phyloP scores from a whole-genome alignment of 164 flowering plant genomes.

The Vitis cinerea region DNA sequence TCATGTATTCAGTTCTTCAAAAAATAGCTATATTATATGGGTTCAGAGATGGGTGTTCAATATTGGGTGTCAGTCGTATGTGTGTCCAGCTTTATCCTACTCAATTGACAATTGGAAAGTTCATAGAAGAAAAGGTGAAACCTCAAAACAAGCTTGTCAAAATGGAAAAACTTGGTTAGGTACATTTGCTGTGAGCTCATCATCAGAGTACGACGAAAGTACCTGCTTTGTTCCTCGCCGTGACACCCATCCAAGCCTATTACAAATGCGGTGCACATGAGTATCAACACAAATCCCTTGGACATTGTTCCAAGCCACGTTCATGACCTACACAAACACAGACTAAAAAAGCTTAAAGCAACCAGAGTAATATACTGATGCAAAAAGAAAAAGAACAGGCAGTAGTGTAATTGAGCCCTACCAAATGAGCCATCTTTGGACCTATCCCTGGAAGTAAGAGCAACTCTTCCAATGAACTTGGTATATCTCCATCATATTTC shows the following conservation, averaged over 20 bases:
- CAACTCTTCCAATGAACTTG: constrained; percentile 81
- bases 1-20: too few species aligned
- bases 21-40: too few species aligned
- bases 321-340: constrained; percentile 67
- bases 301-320: constrained; percentile 86
- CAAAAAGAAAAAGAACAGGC: neutral
- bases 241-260: constrained; percentile 95
- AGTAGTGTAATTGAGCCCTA: constrained; percentile 22
- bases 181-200: neutral
- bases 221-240: constrained; percentile 72
- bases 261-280: constrained; percentile 96
- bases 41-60: too few species aligned
- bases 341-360: neutral
- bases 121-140: neutral
- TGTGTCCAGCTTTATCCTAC: neutral
- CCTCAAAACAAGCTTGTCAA: neutral
- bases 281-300: constrained; percentile 99
- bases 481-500: constrained; percentile 89
- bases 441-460: constrained; percentile 94
- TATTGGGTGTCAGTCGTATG: too few species aligned
- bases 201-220: neutral
- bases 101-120: neutral
- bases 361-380: neutral
- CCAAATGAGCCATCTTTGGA: constrained; percentile 99
- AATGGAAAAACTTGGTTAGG: neutral